Percentiles rank a stretch among this genome's conserved stretches.
Conservation (phyloP, 78 protist species). For the Planoprotostelium fungivorum region DNA sequence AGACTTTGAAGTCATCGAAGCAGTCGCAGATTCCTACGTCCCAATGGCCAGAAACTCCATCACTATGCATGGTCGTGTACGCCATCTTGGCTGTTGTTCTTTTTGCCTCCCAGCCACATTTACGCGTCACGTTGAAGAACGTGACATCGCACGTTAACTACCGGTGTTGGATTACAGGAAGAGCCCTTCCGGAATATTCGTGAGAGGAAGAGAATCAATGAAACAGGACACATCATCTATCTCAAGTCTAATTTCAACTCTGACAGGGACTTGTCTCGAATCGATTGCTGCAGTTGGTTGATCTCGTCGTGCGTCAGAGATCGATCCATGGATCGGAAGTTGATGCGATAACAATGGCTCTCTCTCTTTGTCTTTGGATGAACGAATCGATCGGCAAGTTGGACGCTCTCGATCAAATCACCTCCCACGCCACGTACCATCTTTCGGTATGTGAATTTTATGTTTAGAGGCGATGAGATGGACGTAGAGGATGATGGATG, state of each 20-base stretch:
- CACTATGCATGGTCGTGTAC: background rate
- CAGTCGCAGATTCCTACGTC: background rate
- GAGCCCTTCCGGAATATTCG: no score
- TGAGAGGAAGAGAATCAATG: background rate
- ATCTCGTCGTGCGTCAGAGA: conserved; percentile 53
- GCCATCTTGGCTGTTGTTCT: background rate
- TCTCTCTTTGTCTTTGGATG: conserved; percentile 66
- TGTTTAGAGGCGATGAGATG: background rate
- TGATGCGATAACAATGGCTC: conserved; percentile 79
- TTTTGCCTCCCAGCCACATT: no score
- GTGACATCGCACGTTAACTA: no score
- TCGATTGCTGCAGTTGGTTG: conserved; percentile 7
- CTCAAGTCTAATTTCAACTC: conserved; percentile 14
- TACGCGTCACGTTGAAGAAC: background rate
- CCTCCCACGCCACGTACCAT: conserved; percentile 71
- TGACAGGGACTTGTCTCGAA: background rate
- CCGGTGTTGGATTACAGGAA: no score
- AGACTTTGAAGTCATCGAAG: background rate
- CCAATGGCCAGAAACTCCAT: background rate
- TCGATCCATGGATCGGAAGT: conserved; percentile 82
- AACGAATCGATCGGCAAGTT: conserved; percentile 52
- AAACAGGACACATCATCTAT: background rate
- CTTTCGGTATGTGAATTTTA: background rate
- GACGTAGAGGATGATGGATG: no score
- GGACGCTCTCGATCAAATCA: conserved; percentile 80